phyloP scores from a whole-genome alignment of 148 eudicot species.

The Rhododendron williamsianum region DNA sequence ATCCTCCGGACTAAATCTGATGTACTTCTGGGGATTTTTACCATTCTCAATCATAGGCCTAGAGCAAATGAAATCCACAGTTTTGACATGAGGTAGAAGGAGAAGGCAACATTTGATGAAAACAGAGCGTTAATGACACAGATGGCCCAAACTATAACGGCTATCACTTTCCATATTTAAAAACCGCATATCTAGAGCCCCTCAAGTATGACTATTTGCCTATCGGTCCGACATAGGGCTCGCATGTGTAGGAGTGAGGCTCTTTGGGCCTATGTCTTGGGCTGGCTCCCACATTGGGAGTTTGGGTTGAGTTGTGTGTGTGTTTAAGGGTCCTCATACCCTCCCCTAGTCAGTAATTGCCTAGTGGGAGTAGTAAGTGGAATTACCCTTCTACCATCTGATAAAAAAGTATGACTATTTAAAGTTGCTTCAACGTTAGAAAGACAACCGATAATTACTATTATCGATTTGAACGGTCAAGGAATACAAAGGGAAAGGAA shows the following conservation, averaged over 20 bases:
- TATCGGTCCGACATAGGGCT: too few relatives aligned
- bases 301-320: too few relatives aligned
- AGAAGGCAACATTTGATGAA: not conserved
- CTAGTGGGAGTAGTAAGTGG: too few relatives aligned
- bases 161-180: not conserved
- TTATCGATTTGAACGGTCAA: not conserved
- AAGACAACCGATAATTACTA: not conserved
- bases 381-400: too few relatives aligned
- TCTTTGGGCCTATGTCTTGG: too few relatives aligned
- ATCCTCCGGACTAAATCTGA: slow-evolving; percentile 73
- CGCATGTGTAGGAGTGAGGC: too few relatives aligned
- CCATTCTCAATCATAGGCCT: slow-evolving; percentile 80
- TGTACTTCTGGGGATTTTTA: slow-evolving; percentile 79
- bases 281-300: too few relatives aligned
- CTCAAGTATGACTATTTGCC: not conserved
- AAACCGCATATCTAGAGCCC: not conserved
- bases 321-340: too few relatives aligned
- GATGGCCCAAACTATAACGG: not conserved
- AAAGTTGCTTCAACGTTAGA: not conserved
- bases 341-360: too few relatives aligned
- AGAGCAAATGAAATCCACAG: slow-evolving; percentile 14
- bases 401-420: not conserved
- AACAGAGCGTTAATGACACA: not conserved
- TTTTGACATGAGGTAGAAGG: not conserved
- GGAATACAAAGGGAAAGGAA: not conserved